Base-by-base conservation (phyloP, 2,329 filamentous ascomycete genomes). In the Aspergillus puulaauensis region DNA sequence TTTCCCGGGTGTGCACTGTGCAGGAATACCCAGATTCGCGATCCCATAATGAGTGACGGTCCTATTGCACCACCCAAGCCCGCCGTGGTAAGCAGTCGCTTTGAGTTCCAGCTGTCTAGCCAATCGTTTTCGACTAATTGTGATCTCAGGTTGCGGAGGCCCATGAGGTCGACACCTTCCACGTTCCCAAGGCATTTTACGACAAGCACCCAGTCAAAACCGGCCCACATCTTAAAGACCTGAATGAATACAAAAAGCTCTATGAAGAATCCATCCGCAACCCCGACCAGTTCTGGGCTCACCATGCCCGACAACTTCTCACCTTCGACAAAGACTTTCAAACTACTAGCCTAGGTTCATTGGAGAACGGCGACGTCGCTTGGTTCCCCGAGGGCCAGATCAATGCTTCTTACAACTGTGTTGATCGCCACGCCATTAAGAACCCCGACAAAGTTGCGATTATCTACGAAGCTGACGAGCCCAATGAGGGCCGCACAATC, bases 401-500 rank as follows among this genome's bases (percentile, higher is more conserved):
- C 71, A 99, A 99, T 71, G 95, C 95, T 62, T 95, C 90, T 27
- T 98, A 92, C 86, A 99, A 99, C 82, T 96, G 92, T 72, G 88
- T 99, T 64, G 95, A 99, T 73, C 90, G 95, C 61, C 93, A 98
- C 77, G 95, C 95, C n/a, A 85, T 96, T 78, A 92, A 93, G 79
- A 87, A 96, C 78, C 95, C 95, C 48, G 81, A 98, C 79, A 91
- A 89, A 79, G 87, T 95, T 48, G 95, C 95, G 74, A 96, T 99
- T 79, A 96, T 98, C 80, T 99, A 98, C 81, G 95, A 99, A 81
- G 93, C 93, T 60, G 95, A 99, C 70, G 95, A 99, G 78, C 86
- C 89, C 43, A 83, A 79, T 54, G 90, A 96, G 73, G 93, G 95
- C 71, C 91, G 93, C 66, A 93, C 84, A 65, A 89, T 99, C 75